Evolutionary conservation across 1,139 yeast genomes (phyloP).

Genomic region (Hyphopichia fennica): DNA sequence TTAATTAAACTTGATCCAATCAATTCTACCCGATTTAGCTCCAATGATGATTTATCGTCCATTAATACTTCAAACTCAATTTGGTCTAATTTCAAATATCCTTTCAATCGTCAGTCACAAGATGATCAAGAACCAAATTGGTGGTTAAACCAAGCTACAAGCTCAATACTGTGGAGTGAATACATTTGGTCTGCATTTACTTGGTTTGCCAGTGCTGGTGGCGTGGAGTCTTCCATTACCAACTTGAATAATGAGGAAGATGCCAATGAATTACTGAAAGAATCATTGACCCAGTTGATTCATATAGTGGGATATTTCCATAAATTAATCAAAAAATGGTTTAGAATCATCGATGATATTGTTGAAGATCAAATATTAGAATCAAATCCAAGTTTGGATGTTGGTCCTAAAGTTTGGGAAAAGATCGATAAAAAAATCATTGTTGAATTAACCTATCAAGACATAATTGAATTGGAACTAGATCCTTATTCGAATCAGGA

Average conservation of each 20-base stretch:
- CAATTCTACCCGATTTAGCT: constrained; percentile 7
- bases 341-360: constrained; percentile 37
- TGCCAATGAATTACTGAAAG: constrained; percentile 4
- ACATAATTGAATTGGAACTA: constrained; percentile 68
- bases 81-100: constrained; percentile 11
- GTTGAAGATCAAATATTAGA: constrained; percentile 29
- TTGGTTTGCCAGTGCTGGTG: constrained; percentile 89
- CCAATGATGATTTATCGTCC: constrained; percentile 24
- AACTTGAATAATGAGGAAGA: constrained; percentile 1
- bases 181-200: constrained; percentile 69
- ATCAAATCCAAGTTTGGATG: neutral
- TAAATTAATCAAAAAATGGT: constrained; percentile 48
- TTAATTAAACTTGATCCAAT: constrained; percentile 13
- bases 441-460: constrained; percentile 52
- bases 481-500: constrained; percentile 69
- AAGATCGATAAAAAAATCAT: constrained; percentile 4
- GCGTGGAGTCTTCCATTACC: constrained; percentile 22
- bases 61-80: constrained; percentile 21
- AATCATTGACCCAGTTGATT: constrained; percentile 22
- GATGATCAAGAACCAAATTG: constrained; percentile 32
- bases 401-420: neutral
- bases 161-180: constrained; percentile 63
- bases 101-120: neutral
- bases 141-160: constrained; percentile 48
- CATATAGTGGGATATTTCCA: constrained; percentile 58